These are phyloP conservation scores for Ganoderma lucidum DNA, from an alignment of 1,284 basidiomycete species.

Conservation along the genomic window DNA sequence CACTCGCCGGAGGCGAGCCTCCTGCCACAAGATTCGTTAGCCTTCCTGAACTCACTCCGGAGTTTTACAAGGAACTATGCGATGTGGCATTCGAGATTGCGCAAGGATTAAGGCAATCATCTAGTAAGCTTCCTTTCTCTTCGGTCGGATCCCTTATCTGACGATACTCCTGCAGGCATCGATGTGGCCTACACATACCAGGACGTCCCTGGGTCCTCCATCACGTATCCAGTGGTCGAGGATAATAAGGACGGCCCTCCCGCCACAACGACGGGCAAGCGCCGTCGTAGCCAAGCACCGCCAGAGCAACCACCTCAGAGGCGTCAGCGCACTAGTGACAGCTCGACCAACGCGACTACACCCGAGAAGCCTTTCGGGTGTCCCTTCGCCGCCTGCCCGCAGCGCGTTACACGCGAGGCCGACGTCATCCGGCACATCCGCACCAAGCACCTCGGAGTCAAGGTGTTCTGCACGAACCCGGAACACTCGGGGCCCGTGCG, in stretches of 20 bases:
- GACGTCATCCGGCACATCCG: conserved; percentile 16
- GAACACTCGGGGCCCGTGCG: background rate
- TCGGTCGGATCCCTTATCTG: background rate
- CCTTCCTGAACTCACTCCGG: background rate
- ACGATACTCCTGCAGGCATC: background rate
- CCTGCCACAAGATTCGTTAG: background rate
- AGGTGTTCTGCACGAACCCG: background rate
- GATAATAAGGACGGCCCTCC: background rate
- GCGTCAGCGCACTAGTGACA: background rate
- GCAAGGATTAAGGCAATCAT: background rate
- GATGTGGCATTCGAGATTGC: background rate
- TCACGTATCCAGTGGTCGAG: no score
- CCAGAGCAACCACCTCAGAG: background rate
- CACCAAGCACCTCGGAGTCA: conserved; percentile 6
- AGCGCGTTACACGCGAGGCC: background rate
- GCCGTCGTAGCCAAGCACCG: background rate
- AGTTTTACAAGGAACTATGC: background rate
- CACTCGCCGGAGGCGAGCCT: background rate
- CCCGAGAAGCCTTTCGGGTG: background rate
- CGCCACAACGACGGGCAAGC: background rate
- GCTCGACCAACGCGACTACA: background rate
- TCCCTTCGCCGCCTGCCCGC: background rate
- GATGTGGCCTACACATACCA: background rate
- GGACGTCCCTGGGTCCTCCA: background rate
- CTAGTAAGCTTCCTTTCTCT: background rate